A percentile compares a stretch with the other conserved stretches of the same genome.
These are phyloP conservation scores for Passiflora organensis DNA, from an alignment of 345 rosid species.

Conservation along the genomic window DNA sequence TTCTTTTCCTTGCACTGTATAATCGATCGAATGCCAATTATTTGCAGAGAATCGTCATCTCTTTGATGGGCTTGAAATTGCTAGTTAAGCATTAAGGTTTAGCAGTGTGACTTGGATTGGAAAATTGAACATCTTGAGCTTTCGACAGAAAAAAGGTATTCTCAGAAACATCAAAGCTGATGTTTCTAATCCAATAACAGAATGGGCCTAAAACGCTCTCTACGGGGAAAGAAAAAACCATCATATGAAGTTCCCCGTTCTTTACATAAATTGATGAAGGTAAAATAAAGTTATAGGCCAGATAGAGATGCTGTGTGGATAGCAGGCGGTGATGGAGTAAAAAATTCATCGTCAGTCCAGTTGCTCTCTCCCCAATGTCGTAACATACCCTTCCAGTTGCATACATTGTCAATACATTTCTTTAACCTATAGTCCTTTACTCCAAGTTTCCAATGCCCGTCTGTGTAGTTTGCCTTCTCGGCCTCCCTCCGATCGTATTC, in stretches of 20 bases:
- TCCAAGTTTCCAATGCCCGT: slow-evolving; percentile 27
- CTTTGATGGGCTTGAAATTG: no score
- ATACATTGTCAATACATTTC: slow-evolving; percentile 26
- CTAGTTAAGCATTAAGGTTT: no score
- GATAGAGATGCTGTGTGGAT: slow-evolving; percentile 37
- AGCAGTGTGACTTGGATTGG: no score
- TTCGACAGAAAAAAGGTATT: no score
- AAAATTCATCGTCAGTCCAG: slow-evolving; percentile 62
- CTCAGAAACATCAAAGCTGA: no score
- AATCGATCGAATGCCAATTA: no score
- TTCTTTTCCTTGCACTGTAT: no score
- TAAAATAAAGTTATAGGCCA: slow-evolving; percentile 19
- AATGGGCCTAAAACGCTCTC: no score
- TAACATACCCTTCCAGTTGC: slow-evolving; percentile 29
- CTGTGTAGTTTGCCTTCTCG: slow-evolving; percentile 23
- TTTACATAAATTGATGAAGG: no score
- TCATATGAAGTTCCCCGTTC: background rate
- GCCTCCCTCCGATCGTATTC: slow-evolving; percentile 27
- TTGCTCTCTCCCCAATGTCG: slow-evolving; percentile 31
- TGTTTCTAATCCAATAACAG: background rate
- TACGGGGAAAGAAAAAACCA: background rate
- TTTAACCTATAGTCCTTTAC: slow-evolving; percentile 14
- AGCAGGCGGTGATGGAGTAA: slow-evolving; percentile 71
- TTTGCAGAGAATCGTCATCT: no score
- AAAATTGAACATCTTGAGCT: no score